Evolutionary conservation across 805 yeast genomes (phyloP).

Genomic region (Yarrowia sp.): DNA sequence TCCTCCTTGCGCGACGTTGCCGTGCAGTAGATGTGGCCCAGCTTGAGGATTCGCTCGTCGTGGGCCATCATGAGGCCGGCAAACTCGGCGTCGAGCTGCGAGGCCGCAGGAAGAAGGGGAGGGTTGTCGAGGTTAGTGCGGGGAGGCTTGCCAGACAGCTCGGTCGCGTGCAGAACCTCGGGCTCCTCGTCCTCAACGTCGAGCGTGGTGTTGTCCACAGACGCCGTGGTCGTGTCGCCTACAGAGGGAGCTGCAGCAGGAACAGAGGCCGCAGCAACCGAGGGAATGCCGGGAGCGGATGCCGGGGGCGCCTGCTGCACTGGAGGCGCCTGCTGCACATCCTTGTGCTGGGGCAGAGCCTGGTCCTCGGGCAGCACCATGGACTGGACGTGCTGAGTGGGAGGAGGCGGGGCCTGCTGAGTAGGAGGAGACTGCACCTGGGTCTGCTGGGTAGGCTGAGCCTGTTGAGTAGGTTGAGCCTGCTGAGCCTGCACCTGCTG

Average conservation of each 20-base stretch:
- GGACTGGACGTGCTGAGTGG: slow-evolving; percentile 17
- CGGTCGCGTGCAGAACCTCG: slow-evolving; percentile 15
- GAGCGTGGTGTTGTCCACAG: background rate
- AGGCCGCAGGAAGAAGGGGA: slow-evolving; percentile 42
- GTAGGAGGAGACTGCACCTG: no score
- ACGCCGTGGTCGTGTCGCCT: background rate
- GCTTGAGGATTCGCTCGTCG: slow-evolving; percentile 49
- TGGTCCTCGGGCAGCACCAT: slow-evolving; percentile 18
- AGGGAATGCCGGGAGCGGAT: background rate
- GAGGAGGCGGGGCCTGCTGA: no score
- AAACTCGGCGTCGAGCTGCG: slow-evolving; percentile 52
- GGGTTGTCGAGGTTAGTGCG: slow-evolving; percentile 21
- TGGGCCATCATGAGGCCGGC: slow-evolving; percentile 43
- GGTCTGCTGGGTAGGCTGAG: no score
- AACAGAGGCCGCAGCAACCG: background rate
- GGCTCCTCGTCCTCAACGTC: slow-evolving; percentile 6
- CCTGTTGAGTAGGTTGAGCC: no score
- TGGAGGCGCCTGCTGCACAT: background rate
- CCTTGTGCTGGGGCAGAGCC: background rate
- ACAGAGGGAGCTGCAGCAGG: background rate
- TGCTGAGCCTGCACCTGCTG: no score
- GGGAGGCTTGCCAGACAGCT: slow-evolving; percentile 12
- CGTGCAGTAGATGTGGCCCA: slow-evolving; percentile 42
- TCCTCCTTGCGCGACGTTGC: slow-evolving; percentile 29
- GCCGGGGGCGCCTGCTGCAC: background rate